These are phyloP conservation scores for Lobosporangium transversale DNA, from an alignment of 192 early-diverging fungal genomes.

Conservation along the genomic window DNA sequence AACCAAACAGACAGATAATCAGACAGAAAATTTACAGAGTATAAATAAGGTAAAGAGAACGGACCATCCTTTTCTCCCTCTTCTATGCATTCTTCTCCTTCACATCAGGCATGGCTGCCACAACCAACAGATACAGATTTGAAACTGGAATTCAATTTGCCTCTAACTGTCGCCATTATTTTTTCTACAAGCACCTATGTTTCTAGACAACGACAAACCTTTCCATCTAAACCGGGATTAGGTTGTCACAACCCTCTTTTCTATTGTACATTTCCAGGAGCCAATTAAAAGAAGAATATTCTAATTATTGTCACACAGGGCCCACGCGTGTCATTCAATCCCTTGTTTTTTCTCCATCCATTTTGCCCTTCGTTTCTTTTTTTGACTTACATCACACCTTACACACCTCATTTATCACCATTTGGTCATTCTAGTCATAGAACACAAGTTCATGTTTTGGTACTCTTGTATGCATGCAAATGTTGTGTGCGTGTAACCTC, in stretches of 20 bases:
- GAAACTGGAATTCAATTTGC: too few relatives aligned
- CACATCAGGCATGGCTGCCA: background rate
- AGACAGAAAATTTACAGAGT: too few relatives aligned
- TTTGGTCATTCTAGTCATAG: too few relatives aligned
- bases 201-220: background rate
- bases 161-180: too few relatives aligned
- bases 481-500: too few relatives aligned
- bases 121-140: too few relatives aligned
- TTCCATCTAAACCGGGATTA: background rate
- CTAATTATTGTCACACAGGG: too few relatives aligned
- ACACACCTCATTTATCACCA: background rate
- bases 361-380: background rate
- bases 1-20: conserved; percentile 7
- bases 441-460: too few relatives aligned
- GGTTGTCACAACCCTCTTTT: background rate
- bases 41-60: conserved; percentile 1
- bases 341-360: background rate
- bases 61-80: conserved; percentile 29
- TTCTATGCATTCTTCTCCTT: background rate
- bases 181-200: too few relatives aligned
- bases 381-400: conserved; percentile 8
- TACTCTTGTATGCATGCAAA: too few relatives aligned
- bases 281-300: too few relatives aligned
- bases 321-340: background rate
- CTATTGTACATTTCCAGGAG: too few relatives aligned